phyloP scores from a whole-genome alignment of 257 asterid genomes.

The Salvia splendens region DNA sequence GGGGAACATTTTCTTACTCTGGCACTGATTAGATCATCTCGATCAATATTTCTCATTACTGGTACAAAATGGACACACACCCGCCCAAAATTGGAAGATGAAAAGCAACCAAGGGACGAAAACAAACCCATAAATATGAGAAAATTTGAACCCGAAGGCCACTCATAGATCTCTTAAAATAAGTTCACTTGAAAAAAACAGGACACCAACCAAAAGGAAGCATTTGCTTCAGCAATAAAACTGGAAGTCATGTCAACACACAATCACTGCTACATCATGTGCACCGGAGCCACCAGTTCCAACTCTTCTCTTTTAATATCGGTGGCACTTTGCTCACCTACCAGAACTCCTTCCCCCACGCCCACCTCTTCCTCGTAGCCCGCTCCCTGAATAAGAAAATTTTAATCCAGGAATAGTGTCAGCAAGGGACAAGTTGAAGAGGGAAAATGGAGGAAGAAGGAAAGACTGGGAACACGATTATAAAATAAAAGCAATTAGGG shows the following conservation, averaged over 20 bases:
- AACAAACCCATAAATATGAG: not conserved
- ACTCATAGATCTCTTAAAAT: constrained; percentile 18
- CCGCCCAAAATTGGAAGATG: constrained; percentile 27
- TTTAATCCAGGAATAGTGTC: constrained; percentile 7
- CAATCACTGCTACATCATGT: constrained; percentile 31
- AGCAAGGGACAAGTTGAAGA: constrained; percentile 3
- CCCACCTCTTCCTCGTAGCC: constrained; percentile 63
- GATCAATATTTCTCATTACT: constrained; percentile 13
- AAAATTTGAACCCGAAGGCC: constrained; percentile 14
- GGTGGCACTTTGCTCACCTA: constrained; percentile 37
- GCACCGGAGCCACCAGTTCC: constrained; percentile 44
- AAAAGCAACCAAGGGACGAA: constrained; percentile 23
- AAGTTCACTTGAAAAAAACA: constrained; percentile 5
- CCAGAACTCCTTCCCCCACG: constrained; percentile 63
- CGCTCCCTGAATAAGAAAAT: constrained; percentile 51
- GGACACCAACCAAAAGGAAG: constrained; percentile 28
- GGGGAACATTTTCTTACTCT: no score
- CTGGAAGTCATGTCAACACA: constrained; percentile 17
- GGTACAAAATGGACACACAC: not conserved
- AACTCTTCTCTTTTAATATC: constrained; percentile 17
- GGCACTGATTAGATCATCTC: not conserved
- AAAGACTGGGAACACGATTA: no score
- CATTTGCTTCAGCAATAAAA: constrained; percentile 32
- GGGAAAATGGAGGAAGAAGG: no score
- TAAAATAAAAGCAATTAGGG: not conserved